Conservation (phyloP, 1,284 basidiomycete species). For the Ceratobasidium sp. region DNA sequence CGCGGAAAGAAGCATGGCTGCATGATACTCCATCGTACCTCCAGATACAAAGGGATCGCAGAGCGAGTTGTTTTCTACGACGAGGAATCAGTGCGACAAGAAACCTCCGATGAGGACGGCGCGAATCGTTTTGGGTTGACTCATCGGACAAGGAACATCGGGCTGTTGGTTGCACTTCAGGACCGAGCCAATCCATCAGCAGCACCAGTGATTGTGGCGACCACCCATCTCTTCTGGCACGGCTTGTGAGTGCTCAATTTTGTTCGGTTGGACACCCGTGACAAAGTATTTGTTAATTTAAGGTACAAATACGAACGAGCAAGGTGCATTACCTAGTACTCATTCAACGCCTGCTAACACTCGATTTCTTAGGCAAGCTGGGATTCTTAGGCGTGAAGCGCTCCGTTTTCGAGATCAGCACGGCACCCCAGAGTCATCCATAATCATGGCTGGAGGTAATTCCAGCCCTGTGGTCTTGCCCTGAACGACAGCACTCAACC, state of each 20-base stretch:
- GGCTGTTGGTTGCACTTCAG: constrained; percentile 75
- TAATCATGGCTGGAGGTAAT: constrained; percentile 49
- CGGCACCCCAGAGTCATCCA: constrained; percentile 35
- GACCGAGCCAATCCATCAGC: constrained; percentile 62
- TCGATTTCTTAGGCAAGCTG: constrained; percentile 68
- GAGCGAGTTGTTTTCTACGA: constrained; percentile 74
- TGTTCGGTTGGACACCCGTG: neutral
- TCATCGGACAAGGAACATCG: constrained; percentile 87
- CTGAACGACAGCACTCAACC: constrained; percentile 24
- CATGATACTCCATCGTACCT: constrained; percentile 77
- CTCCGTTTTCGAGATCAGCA: constrained; percentile 39
- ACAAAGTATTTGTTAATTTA: constrained; percentile 28
- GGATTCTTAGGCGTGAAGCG: constrained; percentile 58
- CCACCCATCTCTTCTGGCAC: constrained; percentile 95
- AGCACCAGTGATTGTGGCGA: constrained; percentile 69
- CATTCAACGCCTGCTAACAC: neutral
- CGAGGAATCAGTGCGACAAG: constrained; percentile 65
- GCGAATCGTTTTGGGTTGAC: constrained; percentile 64
- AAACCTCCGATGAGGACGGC: constrained; percentile 49
- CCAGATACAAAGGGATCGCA: constrained; percentile 64
- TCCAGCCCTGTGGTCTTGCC: constrained; percentile 4
- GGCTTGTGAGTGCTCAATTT: constrained; percentile 70
- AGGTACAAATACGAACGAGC: constrained; percentile 91
- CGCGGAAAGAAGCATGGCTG: constrained; percentile 85
- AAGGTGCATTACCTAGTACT: constrained; percentile 62